Evolutionary conservation across 305 asterid genomes (phyloP).

Genomic region (Fraxinus xanthoxyloides): DNA sequence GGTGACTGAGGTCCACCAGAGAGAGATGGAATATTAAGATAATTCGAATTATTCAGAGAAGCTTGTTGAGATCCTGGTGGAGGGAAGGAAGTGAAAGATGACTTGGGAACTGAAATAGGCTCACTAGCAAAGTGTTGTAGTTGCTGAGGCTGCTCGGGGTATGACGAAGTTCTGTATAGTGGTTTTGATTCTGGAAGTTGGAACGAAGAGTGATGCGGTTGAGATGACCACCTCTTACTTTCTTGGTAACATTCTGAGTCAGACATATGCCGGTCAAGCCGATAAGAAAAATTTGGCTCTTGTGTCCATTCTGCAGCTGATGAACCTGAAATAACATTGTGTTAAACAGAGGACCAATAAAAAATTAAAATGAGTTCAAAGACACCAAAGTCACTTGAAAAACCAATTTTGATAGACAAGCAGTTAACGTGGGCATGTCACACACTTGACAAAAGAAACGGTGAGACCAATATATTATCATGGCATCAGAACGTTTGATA

Average conservation of each 20-base stretch:
- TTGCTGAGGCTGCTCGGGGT: constrained; percentile 45
- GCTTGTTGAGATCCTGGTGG: constrained; percentile 41
- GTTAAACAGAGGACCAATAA: constrained; percentile 2
- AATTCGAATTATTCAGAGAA: constrained; percentile 32
- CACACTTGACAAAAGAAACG: not conserved
- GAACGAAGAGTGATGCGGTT: constrained; percentile 34
- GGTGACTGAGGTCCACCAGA: constrained; percentile 55
- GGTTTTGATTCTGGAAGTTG: constrained; percentile 37
- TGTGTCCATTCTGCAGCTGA: constrained; percentile 49
- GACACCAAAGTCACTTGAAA: not conserved
- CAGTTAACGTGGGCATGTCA: not conserved
- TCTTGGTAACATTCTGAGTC: constrained; percentile 45
- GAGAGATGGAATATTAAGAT: constrained; percentile 40
- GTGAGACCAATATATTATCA: not conserved
- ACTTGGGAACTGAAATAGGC: constrained; percentile 44
- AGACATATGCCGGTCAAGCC: constrained; percentile 39
- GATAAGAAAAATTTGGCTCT: constrained; percentile 41
- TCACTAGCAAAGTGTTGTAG: constrained; percentile 50
- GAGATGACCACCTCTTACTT: constrained; percentile 53
- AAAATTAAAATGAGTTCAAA: not conserved
- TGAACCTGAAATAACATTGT: constrained; percentile 39
- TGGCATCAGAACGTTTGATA: not conserved
- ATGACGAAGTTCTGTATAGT: constrained; percentile 47
- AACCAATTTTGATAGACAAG: not conserved
- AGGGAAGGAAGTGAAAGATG: constrained; percentile 49